Evolutionary conservation across 108 stramenopile species (phyloP).

Genomic region (Skeletonema marinoi): DNA sequence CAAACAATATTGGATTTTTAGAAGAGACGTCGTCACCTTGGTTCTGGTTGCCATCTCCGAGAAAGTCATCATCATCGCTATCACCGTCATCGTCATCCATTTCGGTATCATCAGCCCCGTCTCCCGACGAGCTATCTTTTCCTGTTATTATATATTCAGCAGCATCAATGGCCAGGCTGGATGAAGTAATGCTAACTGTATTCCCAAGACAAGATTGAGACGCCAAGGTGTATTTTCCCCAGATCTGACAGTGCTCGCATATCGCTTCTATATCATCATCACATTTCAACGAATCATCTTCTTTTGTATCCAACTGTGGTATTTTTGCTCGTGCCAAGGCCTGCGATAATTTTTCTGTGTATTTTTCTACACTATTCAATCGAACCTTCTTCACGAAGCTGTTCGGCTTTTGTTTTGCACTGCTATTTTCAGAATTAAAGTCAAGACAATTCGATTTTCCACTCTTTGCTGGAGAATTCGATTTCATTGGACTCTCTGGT

Average conservation of each 20-base stretch:
- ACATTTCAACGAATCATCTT: not conserved
- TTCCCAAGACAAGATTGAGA: slow-evolving; percentile 9
- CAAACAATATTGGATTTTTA: slow-evolving; percentile 64
- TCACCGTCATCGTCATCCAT: slow-evolving; percentile 38
- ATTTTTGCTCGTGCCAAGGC: slow-evolving; percentile 31
- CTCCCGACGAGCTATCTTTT: slow-evolving; percentile 36
- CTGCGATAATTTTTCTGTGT: slow-evolving; percentile 26
- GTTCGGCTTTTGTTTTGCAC: not conserved
- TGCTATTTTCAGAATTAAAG: slow-evolving; percentile 14
- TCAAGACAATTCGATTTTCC: slow-evolving; percentile 23
- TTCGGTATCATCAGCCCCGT: slow-evolving; percentile 32
- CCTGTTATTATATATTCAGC: slow-evolving; percentile 64
- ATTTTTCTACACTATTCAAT: slow-evolving; percentile 17
- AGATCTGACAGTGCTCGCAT: slow-evolving; percentile 12
- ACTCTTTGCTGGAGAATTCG: not conserved
- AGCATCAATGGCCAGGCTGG: slow-evolving; percentile 55
- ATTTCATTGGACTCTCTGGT: not conserved
- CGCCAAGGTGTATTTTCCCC: slow-evolving; percentile 12
- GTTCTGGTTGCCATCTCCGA: slow-evolving; percentile 31
- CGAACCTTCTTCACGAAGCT: not conserved
- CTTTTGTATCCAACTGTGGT: not conserved
- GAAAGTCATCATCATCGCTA: slow-evolving; percentile 9
- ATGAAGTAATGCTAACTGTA: slow-evolving; percentile 8
- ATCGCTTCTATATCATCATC: slow-evolving; percentile 1
- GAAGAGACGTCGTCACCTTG: not conserved